Base-by-base conservation (phyloP, 495 filamentous ascomycete genomes). In the Venustampulla echinocandica region DNA sequence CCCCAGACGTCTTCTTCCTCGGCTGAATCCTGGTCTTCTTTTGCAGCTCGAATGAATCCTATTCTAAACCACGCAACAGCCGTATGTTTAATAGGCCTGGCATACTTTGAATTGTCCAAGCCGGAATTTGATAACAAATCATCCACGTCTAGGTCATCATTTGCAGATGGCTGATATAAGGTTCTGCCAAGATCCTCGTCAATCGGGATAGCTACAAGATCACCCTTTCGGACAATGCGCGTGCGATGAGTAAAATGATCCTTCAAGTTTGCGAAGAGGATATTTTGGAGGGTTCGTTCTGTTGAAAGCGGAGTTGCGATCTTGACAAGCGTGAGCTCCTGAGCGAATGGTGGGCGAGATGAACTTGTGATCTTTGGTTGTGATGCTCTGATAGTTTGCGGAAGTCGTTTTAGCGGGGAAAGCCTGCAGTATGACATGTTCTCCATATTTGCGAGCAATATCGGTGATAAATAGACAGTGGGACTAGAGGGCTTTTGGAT, bases 51-150 rank as follows among this genome's bases (percentile, higher is more conserved):
- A 36, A 92, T 79, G 52, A 84, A 82, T 13, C 84, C 80, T 24
- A 96, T 80, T 40, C 74, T 81, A 64, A 95, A 96, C 90, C 92
- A 97, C 3, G 84, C 89, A 30, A 93, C 82, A 14, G 78, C 84
- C 33, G 77, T 80, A 39, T 59, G 62, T 37, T 64, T 61, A 2
- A 59, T 43, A 17, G 34, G 46, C 18, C 55, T 62, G 10, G 62
- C 61, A 10, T 65, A 61, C 21, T 58, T 52, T 40, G 63, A 47
- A 11, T 58, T 57, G 37, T 55, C 46, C 4, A 35, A 63, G 45
- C 19, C 9, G 2, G 65, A 64, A 27, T 65, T 59, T 52, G 55
- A 66, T 56, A 70, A 69, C 14, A 65, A 71, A 33, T 90, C 83
- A 41, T 89, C 83, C 7, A 82, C 72, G 18, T 72, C 75, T n/a